These are phyloP conservation scores for Gentiana macrophylla DNA, from an alignment of 257 asterid genomes.

Conservation along the genomic window DNA sequence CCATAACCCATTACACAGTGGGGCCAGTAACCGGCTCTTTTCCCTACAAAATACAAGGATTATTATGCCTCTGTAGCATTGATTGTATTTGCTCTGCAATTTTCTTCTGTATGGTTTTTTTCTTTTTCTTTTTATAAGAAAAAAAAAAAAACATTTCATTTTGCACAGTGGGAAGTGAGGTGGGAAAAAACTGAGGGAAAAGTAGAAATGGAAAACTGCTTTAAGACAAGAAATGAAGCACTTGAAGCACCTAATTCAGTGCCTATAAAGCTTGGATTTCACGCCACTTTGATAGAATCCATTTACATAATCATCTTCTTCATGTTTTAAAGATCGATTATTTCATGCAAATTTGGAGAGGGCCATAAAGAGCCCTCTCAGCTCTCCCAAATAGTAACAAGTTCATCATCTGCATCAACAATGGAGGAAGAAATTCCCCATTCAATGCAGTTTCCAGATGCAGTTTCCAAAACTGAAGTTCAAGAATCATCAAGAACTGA, in stretches of 20 bases:
- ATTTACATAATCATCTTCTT: not conserved
- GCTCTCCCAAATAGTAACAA: conserved; percentile 6
- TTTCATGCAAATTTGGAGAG: conserved; percentile 1
- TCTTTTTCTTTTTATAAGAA: no score
- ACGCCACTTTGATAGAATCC: not conserved
- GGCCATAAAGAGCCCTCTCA: conserved; percentile 11
- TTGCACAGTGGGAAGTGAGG: not conserved
- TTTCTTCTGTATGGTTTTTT: no score
- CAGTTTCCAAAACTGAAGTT: conserved; percentile 6
- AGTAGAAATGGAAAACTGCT: not conserved
- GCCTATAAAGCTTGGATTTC: conserved; percentile 6
- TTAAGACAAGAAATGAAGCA: not conserved
- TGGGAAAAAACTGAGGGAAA: not conserved
- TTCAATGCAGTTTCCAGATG: conserved; percentile 9
- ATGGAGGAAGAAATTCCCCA: not conserved
- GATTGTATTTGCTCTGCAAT: no score
- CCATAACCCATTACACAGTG: no score
- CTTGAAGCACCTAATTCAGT: not conserved
- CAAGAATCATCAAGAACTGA: conserved; percentile 2
- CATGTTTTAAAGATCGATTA: not conserved
- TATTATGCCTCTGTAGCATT: no score
- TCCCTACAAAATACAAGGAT: no score
- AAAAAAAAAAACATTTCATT: no score
- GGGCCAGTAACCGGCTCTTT: no score
- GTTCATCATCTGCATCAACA: not conserved